Percentiles rank a stretch among this genome's conserved stretches.
Evolutionary conservation across 2,329 filamentous ascomycete species (phyloP).

Genomic region (Cordyceps tenuipes): DNA sequence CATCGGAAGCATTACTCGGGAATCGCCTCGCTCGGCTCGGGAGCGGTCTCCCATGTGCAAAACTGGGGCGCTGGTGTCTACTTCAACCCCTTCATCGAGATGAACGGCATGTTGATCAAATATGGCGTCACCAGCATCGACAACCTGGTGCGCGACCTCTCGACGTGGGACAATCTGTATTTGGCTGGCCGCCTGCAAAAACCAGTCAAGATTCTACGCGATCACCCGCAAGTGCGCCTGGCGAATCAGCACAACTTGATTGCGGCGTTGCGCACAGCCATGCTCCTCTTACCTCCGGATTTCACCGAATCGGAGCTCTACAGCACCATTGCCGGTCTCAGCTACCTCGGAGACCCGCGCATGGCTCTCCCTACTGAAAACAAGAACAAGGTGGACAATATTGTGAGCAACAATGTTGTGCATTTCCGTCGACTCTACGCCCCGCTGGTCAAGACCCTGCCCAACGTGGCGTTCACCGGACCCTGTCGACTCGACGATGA

Average conservation of each 20-base stretch:
- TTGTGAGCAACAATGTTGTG: constrained; percentile 81
- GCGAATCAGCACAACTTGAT: constrained; percentile 95
- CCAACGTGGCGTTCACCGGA: constrained; percentile 73
- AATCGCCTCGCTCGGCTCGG: constrained; percentile 75
- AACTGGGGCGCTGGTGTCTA: constrained; percentile 94
- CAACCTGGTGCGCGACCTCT: constrained; percentile 78
- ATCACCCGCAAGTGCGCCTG: constrained; percentile 84
- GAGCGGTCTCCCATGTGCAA: constrained; percentile 74
- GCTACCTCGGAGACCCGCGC: constrained; percentile 91
- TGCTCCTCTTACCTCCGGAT: constrained; percentile 71
- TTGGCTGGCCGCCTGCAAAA: constrained; percentile 95
- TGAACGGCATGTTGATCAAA: constrained; percentile 94
- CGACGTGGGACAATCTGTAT: constrained; percentile 89
- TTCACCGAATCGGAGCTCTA: constrained; percentile 89
- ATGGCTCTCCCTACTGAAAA: constrained; percentile 90
- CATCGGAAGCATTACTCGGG: constrained; percentile 89
- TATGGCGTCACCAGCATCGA: constrained; percentile 95
- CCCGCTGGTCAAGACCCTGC: constrained; percentile 79
- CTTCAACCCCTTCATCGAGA: constrained; percentile 90
- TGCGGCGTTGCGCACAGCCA: constrained; percentile 79
- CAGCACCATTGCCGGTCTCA: constrained; percentile 82
- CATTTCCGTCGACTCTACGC: constrained; percentile 90
- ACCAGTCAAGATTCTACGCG: constrained; percentile 92
- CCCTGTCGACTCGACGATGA: constrained; percentile 32
- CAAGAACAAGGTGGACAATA: constrained; percentile 86